Evolutionary conservation across 345 rosid species (phyloP).

Genomic region (Lagerstroemia speciosa): DNA sequence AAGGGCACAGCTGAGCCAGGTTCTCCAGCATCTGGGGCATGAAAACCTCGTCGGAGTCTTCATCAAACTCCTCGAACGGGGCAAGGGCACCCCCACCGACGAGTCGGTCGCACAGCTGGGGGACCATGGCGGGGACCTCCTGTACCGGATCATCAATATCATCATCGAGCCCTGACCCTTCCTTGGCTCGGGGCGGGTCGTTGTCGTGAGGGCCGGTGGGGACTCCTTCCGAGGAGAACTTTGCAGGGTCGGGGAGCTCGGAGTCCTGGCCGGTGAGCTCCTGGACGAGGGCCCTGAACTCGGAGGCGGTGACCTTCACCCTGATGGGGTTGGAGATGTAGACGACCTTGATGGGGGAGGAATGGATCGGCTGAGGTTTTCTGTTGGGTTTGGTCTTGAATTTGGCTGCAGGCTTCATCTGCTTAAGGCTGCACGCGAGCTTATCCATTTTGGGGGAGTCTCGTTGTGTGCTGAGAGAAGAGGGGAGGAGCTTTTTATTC

Average conservation of each 20-base stretch:
- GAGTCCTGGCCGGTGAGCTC: slow-evolving; percentile 42
- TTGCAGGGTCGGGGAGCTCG: slow-evolving; percentile 20
- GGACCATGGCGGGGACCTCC: neutral
- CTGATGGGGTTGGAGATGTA: slow-evolving; percentile 47
- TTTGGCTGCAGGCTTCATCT: slow-evolving; percentile 14
- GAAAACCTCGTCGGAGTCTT: slow-evolving; percentile 17
- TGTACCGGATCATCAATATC: neutral
- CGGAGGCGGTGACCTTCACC: slow-evolving; percentile 29
- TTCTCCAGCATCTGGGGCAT: slow-evolving; percentile 24
- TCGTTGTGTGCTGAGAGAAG: neutral
- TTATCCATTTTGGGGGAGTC: slow-evolving; percentile 1
- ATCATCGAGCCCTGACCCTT: neutral
- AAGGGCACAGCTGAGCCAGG: slow-evolving; percentile 13
- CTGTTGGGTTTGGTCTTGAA: slow-evolving; percentile 7
- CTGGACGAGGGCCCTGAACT: slow-evolving; percentile 39
- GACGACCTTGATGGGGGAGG: slow-evolving; percentile 29
- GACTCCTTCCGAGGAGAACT: neutral
- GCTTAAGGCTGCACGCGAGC: neutral
- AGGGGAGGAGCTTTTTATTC: neutral
- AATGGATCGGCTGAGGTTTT: neutral
- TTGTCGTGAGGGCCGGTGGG: neutral
- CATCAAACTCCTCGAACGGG: neutral
- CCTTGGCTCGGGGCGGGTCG: neutral
- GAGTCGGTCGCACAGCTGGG: no score
- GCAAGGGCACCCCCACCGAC: no score